These are phyloP conservation scores for Diaporthe aspalathi DNA, from an alignment of 2,329 filamentous ascomycete species.

Conservation along the genomic window DNA sequence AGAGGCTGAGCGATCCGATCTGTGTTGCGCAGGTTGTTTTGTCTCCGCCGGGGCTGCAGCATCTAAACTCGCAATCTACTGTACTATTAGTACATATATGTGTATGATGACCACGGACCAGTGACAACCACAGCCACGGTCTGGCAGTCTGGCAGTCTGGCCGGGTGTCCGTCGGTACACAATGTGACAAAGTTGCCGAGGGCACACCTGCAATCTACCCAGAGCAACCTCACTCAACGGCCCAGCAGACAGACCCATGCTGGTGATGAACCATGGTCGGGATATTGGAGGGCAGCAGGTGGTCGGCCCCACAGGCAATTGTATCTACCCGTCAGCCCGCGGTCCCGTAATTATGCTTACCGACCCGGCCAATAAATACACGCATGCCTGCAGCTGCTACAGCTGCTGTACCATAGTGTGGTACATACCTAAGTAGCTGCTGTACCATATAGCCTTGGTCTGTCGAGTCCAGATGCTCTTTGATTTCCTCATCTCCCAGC, in stretches of 20 bases:
- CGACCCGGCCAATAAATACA: neutral
- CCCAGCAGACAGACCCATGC: too few relatives aligned
- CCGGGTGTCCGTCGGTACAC: neutral
- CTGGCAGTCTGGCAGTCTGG: too few relatives aligned
- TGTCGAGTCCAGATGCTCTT: slow-evolving; percentile 12
- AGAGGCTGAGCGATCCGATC: slow-evolving; percentile 1
- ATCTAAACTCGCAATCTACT: neutral
- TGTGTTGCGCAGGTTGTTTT: neutral
- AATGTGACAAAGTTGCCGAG: neutral
- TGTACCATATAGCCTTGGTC: slow-evolving; percentile 16
- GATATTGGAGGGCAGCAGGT: neutral
- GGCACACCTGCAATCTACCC: slow-evolving; percentile 3
- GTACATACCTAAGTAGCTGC: too few relatives aligned
- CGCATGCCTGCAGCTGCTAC: slow-evolving; percentile 1
- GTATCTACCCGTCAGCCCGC: slow-evolving; percentile 18
- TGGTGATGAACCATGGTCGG: slow-evolving; percentile 3
- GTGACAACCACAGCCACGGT: too few relatives aligned
- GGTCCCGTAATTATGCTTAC: slow-evolving; percentile 15
- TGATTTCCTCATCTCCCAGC: slow-evolving; percentile 24
- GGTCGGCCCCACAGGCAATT: slow-evolving; percentile 1
- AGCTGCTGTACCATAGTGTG: too few relatives aligned
- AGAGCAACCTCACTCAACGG: slow-evolving; percentile 1
- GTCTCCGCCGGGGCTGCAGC: too few relatives aligned
- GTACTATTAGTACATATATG: too few relatives aligned
- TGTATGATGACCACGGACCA: neutral